A percentile compares a stretch with the other conserved stretches of the same genome.
phyloP scores from a whole-genome alignment of 805 yeast species.

The Komagataella ulmi region DNA sequence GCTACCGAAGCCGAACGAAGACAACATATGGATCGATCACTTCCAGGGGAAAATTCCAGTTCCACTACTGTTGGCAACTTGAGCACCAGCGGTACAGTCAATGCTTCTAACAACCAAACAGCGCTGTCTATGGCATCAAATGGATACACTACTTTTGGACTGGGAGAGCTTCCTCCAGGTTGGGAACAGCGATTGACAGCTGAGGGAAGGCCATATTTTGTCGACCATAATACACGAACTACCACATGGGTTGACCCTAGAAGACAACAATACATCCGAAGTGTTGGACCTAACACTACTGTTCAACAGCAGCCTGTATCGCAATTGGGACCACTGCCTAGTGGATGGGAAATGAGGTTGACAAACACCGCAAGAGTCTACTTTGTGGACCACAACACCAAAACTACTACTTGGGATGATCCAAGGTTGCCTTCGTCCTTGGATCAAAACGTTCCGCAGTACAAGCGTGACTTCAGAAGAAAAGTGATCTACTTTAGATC shows the following conservation, averaged over 20 bases:
- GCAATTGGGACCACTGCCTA: conserved; percentile 94
- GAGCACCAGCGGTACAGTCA: conserved; percentile 12
- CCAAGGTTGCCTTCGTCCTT: conserved; percentile 95
- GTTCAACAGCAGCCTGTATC: conserved; percentile 97
- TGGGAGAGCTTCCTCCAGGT: conserved; percentile 95
- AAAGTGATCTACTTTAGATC: conserved; percentile 95
- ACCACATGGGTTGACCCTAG: conserved; percentile 99
- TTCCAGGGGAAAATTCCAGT: conserved; percentile 43
- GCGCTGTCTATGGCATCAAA: conserved; percentile 47
- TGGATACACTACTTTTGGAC: conserved; percentile 87
- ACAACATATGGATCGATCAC: conserved; percentile 81
- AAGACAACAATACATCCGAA: conserved; percentile 94
- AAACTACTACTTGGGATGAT: conserved; percentile 99
- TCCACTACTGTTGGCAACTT: conserved; percentile 14
- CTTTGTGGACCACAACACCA: conserved; percentile 97
- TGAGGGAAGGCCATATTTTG: conserved; percentile 96
- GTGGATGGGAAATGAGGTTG: conserved; percentile 99
- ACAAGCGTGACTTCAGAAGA: conserved; percentile 97
- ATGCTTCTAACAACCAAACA: conserved; percentile 31
- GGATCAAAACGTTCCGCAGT: conserved; percentile 98
- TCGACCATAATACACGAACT: conserved; percentile 98
- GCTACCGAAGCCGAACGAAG: conserved; percentile 80
- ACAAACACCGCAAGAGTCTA: conserved; percentile 98
- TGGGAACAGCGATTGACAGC: conserved; percentile 99
- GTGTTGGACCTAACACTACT: conserved; percentile 82